Evolutionary conservation across 768 basidiomycete genomes (phyloP), one percentile per base, ranked within the genome.

Genomic region (Astraeus odoratus): DNA sequence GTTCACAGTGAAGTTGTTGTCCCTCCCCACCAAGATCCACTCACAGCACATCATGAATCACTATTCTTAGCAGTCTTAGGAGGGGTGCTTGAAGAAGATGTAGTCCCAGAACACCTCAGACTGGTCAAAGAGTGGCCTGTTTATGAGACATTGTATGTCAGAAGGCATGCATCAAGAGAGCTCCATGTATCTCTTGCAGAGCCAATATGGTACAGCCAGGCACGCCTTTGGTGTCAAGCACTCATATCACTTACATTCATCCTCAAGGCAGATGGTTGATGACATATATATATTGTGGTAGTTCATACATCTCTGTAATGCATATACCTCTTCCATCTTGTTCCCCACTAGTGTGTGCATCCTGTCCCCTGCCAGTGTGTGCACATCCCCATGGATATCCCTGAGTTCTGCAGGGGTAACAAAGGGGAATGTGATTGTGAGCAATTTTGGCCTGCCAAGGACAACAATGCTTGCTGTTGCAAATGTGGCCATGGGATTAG

Each of bases 151-250:
- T 54, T 56, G n/a, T 1, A 4, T 2, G 1, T 47, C 5, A 50
- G 55, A 6, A 9, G 12, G 1, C 7, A 5, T 15, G 15, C 18
- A 25, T 39, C 38, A 3, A 54, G 49, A 12, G 26, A 51, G 25
- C 12, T 55, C 2, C 16, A 43, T 0, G 26, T 53, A 0, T 46
- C 22, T 0, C 52, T 51, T 33, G 43, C 31, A 5, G 46, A 41
- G 2, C 3, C 13, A 2, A 47, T 51, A 9, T 56, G 52, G 55
- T 46, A 49, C 24, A 12, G 27, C 3, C 13, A 13, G 18, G 53
- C 55, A 8, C 33, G 37, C 18, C 30, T 48, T 0, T 56, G 55
- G 55, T 54, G 50, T 13, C 48, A 54, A 31, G 55, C 42, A 16
- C 8, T 51, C 1, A 6, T 38, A 3, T 24, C 31, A 4, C 23